phyloP scores from a whole-genome alignment of 2,329 filamentous ascomycete species.

The Beauveria brongniartii region DNA sequence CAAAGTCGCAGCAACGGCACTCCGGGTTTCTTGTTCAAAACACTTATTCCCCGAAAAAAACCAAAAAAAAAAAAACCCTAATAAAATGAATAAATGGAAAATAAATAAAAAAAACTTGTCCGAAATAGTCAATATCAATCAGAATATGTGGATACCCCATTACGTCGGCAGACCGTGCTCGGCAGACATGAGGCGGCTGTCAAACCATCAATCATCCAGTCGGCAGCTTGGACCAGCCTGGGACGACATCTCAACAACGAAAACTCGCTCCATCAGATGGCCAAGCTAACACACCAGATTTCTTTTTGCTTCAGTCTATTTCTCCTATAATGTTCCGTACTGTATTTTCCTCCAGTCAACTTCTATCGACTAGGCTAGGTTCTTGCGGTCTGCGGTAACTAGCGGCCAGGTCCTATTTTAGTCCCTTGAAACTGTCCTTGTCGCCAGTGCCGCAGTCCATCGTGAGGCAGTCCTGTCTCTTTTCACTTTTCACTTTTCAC shows the following conservation, averaged over 20 bases:
- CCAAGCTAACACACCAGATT: no score
- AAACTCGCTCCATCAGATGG: no score
- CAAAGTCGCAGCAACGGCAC: background rate
- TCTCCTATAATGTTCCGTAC: background rate
- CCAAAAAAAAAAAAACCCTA: background rate
- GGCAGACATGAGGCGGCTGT: background rate
- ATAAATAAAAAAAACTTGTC: background rate
- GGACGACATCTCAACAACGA: background rate
- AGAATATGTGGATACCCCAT: background rate
- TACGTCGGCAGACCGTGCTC: background rate
- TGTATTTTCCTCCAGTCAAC: background rate
- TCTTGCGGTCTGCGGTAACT: background rate
- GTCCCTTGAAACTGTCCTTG: slow-evolving; percentile 8
- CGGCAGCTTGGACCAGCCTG: no score
- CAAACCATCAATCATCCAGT: background rate
- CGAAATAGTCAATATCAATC: background rate
- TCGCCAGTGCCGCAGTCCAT: background rate
- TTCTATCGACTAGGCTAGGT: background rate
- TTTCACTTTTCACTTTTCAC: background rate
- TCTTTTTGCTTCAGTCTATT: background rate
- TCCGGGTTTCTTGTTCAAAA: slow-evolving; percentile 5
- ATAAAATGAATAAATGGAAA: background rate
- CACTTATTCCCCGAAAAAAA: background rate
- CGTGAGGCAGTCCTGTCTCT: slow-evolving; percentile 1
- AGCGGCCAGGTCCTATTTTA: background rate